A percentile compares a stretch with the other conserved stretches of the same genome.
phyloP scores from a whole-genome alignment of 2,329 filamentous ascomycete genomes.

The Piedraia hortae region DNA sequence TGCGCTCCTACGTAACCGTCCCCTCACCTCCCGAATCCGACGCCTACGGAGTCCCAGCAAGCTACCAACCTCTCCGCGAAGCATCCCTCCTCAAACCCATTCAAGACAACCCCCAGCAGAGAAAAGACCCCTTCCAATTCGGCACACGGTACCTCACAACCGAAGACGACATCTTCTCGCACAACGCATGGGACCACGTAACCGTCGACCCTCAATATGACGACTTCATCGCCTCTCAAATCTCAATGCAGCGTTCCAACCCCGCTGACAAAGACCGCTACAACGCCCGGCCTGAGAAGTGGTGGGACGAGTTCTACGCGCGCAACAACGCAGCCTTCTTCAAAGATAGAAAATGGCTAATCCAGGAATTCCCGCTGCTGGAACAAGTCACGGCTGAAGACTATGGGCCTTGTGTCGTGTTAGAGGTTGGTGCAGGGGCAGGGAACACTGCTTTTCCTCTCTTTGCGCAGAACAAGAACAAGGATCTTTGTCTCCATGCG shows the following conservation, averaged over 20 bases:
- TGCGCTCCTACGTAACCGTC: conserved; percentile 22
- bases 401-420: conserved; percentile 39
- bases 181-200: conserved; percentile 98
- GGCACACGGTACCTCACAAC: conserved; percentile 64
- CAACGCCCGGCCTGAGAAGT: conserved; percentile 72
- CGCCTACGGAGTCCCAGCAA: conserved; percentile 23
- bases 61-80: conserved; percentile 18
- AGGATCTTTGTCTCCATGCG: conserved; percentile 57
- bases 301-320: conserved; percentile 97
- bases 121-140: conserved; percentile 82
- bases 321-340: conserved; percentile 96
- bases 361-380: conserved; percentile 85
- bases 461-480: conserved; percentile 58
- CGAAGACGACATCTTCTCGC: conserved; percentile 76
- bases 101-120: conserved; percentile 51
- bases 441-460: conserved; percentile 94
- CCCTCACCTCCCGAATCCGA: conserved; percentile 8
- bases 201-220: conserved; percentile 73
- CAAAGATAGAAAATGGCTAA: conserved; percentile 93
- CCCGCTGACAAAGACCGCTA: conserved; percentile 80
- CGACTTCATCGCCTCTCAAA: conserved; percentile 63
- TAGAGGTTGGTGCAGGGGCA: conserved; percentile 85
- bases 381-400: conserved; percentile 42
- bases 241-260: conserved; percentile 52
- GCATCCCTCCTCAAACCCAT: conserved; percentile 37